Evolutionary conservation across 2,329 filamentous ascomycete species (phyloP), one percentile per base, ranked within the genome.

Genomic region (Diaporthe ilicicola): DNA sequence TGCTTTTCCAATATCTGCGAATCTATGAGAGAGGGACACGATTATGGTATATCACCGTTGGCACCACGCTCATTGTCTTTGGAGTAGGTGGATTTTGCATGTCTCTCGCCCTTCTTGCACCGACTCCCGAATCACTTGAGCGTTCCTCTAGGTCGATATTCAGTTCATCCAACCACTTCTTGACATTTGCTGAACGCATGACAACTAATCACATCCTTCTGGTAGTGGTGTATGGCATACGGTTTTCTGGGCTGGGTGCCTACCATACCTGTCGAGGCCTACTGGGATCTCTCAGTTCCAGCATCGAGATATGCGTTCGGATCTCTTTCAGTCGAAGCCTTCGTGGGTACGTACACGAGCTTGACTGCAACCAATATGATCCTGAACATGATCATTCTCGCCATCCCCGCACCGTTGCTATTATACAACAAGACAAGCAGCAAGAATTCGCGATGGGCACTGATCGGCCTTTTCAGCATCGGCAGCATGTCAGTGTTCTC

Each of bases 181-280:
- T 15, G 7, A 4, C 13, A 10, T 19, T 34, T 39, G 19, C 8
- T 39, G 1, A 24, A 32, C 1, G 13, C 17, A 3, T 4, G 13
- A 9, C 9, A 44, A 4, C 37, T 59, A 19, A 59, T n/a, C 12
- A 4, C 19, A 42, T 4, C 1, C 24, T 44, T 10, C 22, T 29
- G 55, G 2, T 13, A 77, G 4, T 81, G 79, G 79, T 77, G 77
- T 2, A 9, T 76, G 32, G 75, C 75, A 3, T 81, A 77, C 51
- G 78, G 76, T 13, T 73, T 80, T n/a, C 71, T 81, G 19, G 76
- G 76, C 50, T 80, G 78, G 77, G 68, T 80, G 0, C 80, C 80
- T 0, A 79, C 79, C 1, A 29, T 77, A 37, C 78, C 78, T 1
- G 71, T 81, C 2, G 73, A 74, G 7, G 77, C 76, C 2, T 81